Evolutionary conservation across 805 yeast genomes (phyloP).

Genomic region (Ogataea populi-albae): DNA sequence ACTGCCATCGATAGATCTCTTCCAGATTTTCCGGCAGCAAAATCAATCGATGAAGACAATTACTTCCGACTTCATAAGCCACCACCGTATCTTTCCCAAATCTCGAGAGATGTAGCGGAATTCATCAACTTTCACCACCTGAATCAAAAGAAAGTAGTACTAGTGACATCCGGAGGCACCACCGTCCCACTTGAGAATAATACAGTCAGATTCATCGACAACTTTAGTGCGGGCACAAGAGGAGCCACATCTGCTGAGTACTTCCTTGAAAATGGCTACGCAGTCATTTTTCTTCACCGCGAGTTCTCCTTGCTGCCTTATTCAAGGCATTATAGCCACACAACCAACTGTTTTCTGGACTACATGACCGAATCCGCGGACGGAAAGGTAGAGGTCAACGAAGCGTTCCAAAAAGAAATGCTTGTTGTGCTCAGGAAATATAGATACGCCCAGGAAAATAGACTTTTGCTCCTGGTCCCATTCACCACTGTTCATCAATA

Average conservation of each 20-base stretch:
- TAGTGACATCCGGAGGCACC: conserved; percentile 96
- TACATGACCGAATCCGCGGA: conserved; percentile 55
- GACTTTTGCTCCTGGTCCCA: conserved; percentile 67
- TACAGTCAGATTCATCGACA: conserved; percentile 94
- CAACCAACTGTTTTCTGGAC: conserved; percentile 82
- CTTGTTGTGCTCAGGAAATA: conserved; percentile 55
- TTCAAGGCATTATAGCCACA: conserved; percentile 84
- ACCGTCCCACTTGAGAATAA: conserved; percentile 97
- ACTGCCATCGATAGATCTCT: conserved; percentile 78
- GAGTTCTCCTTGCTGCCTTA: conserved; percentile 91
- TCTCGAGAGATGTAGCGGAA: conserved; percentile 52
- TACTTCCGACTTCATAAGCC: conserved; percentile 72
- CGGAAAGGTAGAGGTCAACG: conserved; percentile 58
- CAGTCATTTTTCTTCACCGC: conserved; percentile 88
- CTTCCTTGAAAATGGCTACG: conserved; percentile 79
- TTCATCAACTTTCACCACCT: conserved; percentile 59
- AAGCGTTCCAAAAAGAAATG: conserved; percentile 61
- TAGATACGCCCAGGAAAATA: conserved; percentile 45
- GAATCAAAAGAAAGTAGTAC: conserved; percentile 51
- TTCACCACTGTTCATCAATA: conserved; percentile 96
- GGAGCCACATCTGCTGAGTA: conserved; percentile 96
- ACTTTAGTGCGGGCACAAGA: conserved; percentile 95
- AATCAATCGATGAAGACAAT: conserved; percentile 63
- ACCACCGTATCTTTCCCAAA: conserved; percentile 68
- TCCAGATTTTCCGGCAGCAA: conserved; percentile 78